Percentiles rank a stretch among this genome's conserved stretches.
These are phyloP conservation scores for Phytophthora sp. DNA, from an alignment of 352 stramenopile genomes.

Conservation along the genomic window DNA sequence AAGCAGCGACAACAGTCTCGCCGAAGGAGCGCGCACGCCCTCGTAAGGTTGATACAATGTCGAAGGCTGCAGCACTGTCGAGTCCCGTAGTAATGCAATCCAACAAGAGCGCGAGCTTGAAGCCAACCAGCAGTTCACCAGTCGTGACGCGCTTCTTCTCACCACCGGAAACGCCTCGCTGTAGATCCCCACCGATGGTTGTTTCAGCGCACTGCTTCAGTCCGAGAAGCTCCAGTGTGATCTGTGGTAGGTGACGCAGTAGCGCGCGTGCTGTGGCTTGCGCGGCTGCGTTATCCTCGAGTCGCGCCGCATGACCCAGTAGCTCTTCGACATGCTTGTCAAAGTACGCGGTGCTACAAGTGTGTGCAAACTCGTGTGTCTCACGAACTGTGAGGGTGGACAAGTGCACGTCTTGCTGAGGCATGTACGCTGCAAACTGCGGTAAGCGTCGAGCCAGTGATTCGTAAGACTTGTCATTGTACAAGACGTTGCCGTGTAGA, in stretches of 20 bases:
- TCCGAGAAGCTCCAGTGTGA: slow-evolving; percentile 44
- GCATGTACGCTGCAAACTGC: slow-evolving; percentile 51
- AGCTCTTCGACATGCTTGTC: slow-evolving; percentile 43
- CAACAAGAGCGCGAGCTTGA: slow-evolving; percentile 71
- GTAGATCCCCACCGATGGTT: slow-evolving; percentile 52
- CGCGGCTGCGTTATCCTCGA: slow-evolving; percentile 33
- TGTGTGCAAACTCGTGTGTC: slow-evolving; percentile 92
- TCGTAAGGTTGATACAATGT: slow-evolving; percentile 49
- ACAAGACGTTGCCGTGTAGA: slow-evolving; percentile 40
- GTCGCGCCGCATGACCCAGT: slow-evolving; percentile 29
- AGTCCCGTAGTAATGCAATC: slow-evolving; percentile 75
- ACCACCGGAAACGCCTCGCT: slow-evolving; percentile 78
- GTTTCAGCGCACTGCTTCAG: slow-evolving; percentile 55
- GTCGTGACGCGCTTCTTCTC: slow-evolving; percentile 92
- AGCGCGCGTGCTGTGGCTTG: slow-evolving; percentile 36
- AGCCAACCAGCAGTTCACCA: slow-evolving; percentile 84
- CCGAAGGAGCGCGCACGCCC: slow-evolving; percentile 43
- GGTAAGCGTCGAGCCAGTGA: slow-evolving; percentile 33
- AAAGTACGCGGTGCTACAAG: slow-evolving; percentile 62
- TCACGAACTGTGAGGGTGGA: slow-evolving; percentile 62
- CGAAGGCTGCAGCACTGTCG: slow-evolving; percentile 60
- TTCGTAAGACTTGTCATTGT: slow-evolving; percentile 40
- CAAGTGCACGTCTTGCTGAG: slow-evolving; percentile 64
- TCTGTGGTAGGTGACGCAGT: slow-evolving; percentile 34
- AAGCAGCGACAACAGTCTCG: slow-evolving; percentile 65